Evolutionary conservation across 306 rosid genomes (phyloP).

Genomic region (Prunus salicina): DNA sequence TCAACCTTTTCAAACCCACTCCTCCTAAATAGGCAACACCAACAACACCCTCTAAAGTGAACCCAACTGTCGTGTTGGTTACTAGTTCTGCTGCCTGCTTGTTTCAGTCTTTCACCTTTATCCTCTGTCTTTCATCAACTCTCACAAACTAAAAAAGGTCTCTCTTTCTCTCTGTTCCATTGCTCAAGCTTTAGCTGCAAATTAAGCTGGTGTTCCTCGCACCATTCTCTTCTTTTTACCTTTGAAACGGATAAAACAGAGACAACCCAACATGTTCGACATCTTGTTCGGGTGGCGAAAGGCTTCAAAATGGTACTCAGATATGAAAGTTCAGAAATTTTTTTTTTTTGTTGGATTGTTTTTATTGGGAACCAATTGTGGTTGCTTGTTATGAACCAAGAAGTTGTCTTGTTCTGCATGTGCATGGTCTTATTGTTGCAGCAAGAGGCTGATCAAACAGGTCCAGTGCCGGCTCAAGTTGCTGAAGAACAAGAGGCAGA

Average conservation of each 20-base stretch:
- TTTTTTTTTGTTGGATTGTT: background rate
- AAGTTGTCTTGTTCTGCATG: background rate
- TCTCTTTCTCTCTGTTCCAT: slow-evolving; percentile 1
- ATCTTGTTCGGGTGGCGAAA: slow-evolving; percentile 77
- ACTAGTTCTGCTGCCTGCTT: slow-evolving; percentile 4
- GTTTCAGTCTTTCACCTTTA: background rate
- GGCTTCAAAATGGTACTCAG: slow-evolving; percentile 75
- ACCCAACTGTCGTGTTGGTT: slow-evolving; percentile 31
- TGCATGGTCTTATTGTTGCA: slow-evolving; percentile 24
- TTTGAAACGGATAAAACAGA: background rate
- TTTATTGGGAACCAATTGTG: background rate
- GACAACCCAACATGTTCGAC: slow-evolving; percentile 52
- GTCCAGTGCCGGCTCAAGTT: slow-evolving; percentile 53
- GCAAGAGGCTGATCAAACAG: slow-evolving; percentile 58
- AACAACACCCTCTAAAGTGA: slow-evolving; percentile 13
- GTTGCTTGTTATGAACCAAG: background rate
- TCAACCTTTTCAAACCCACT: slow-evolving; percentile 56
- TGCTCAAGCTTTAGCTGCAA: background rate
- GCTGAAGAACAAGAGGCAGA: slow-evolving; percentile 56
- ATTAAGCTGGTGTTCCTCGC: background rate
- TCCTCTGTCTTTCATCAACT: too few species aligned
- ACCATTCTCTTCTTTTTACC: background rate
- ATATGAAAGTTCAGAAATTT: background rate
- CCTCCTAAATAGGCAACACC: slow-evolving; percentile 24
- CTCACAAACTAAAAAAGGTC: background rate